Conservation (phyloP, 2,329 filamentous ascomycete genomes). For the Chaetomium olivaceum region DNA sequence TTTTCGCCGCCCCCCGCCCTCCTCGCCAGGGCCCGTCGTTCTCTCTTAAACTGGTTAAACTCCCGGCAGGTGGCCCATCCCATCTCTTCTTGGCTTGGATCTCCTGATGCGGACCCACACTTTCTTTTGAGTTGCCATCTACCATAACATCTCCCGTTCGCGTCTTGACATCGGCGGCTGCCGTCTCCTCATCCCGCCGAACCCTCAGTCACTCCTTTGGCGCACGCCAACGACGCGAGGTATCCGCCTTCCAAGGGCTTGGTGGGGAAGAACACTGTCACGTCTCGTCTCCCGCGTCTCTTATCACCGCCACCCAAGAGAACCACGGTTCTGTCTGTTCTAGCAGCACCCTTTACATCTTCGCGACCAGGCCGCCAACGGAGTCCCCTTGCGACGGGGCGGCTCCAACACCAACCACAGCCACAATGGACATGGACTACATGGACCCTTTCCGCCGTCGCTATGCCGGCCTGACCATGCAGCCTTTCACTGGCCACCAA, state of each 20-base stretch:
- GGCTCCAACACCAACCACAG: not conserved
- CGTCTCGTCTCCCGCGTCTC: not conserved
- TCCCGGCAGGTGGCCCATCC: constrained; percentile 28
- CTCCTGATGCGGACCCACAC: constrained; percentile 31
- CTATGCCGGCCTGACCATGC: constrained; percentile 27
- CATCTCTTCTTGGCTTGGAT: constrained; percentile 28
- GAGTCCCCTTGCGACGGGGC: constrained; percentile 4
- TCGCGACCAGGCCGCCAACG: not conserved
- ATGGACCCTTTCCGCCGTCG: constrained; percentile 31
- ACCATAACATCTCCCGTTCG: constrained; percentile 8
- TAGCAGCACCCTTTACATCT: not conserved
- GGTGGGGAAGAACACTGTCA: not conserved
- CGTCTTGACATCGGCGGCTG: constrained; percentile 15
- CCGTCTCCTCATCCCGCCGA: constrained; percentile 25
- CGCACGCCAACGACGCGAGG: constrained; percentile 11
- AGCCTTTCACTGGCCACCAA: constrained; percentile 25
- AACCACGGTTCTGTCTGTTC: not conserved
- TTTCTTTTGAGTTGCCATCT: constrained; percentile 31
- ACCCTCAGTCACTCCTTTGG: constrained; percentile 33
- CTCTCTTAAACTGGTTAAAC: constrained; percentile 36
- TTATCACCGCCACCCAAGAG: not conserved
- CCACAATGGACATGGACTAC: constrained; percentile 32
- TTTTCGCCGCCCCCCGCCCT: constrained; percentile 22
- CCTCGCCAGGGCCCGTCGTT: constrained; percentile 25
- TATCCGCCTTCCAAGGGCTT: not conserved